phyloP scores from a whole-genome alignment of 2,329 filamentous ascomycete genomes.

The Neonectria coccinea region DNA sequence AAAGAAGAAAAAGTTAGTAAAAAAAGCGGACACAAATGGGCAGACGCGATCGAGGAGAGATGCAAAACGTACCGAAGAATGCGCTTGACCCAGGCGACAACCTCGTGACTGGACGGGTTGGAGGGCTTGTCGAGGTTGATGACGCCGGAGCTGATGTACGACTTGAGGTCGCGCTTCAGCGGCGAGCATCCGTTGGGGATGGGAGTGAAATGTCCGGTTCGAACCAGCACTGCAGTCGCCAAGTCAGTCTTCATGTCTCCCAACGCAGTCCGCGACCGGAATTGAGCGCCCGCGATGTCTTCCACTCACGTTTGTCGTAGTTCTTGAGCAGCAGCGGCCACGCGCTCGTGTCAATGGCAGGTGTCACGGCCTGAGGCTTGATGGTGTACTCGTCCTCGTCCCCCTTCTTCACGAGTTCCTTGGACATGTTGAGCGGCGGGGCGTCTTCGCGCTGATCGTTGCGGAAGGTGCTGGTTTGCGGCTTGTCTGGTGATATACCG shows the following conservation, averaged over 20 bases:
- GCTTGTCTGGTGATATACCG: slow-evolving; percentile 43
- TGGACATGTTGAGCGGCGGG: slow-evolving; percentile 53
- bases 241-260: slow-evolving; percentile 40
- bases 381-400: slow-evolving; percentile 80
- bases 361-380: slow-evolving; percentile 87
- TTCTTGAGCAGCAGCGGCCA: slow-evolving; percentile 97
- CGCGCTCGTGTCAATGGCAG: slow-evolving; percentile 84
- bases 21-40: slow-evolving; percentile 18
- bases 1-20: slow-evolving; percentile 20
- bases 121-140: slow-evolving; percentile 92
- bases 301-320: slow-evolving; percentile 84
- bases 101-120: slow-evolving; percentile 98
- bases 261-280: slow-evolving; percentile 25
- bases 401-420: slow-evolving; percentile 58
- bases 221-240: slow-evolving; percentile 77
- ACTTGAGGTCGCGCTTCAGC: slow-evolving; percentile 93
- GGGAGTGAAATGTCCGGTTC: slow-evolving; percentile 96
- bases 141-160: slow-evolving; percentile 95
- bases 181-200: slow-evolving; percentile 94
- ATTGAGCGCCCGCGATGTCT: slow-evolving; percentile 20
- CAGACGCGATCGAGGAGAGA: slow-evolving; percentile 28
- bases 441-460: slow-evolving; percentile 19
- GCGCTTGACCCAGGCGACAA: slow-evolving; percentile 99
- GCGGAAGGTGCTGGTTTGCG: slow-evolving; percentile 23
- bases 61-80: slow-evolving; percentile 81